Conservation (phyloP, 805 yeast species). For the Ogataea populi-albae region DNA sequence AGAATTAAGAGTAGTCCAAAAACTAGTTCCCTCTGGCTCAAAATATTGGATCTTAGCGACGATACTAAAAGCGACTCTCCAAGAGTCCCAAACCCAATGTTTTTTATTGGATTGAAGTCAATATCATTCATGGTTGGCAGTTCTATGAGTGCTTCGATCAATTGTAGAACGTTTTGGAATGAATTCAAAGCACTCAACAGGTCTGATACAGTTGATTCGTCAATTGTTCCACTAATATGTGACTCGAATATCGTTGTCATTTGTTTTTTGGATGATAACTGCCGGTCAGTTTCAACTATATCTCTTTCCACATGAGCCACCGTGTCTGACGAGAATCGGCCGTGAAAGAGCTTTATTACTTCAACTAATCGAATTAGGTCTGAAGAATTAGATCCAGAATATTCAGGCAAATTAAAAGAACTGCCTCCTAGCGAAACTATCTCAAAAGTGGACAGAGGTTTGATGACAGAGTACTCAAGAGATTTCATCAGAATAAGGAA, state of each 20-base stretch:
- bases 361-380: slow-evolving; percentile 24
- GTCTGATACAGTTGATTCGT: slow-evolving; percentile 35
- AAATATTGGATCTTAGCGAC: slow-evolving; percentile 18
- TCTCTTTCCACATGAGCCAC: slow-evolving; percentile 33
- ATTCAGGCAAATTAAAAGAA: slow-evolving; percentile 6
- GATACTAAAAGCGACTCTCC: slow-evolving; percentile 23
- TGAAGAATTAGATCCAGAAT: slow-evolving; percentile 6
- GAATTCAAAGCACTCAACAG: slow-evolving; percentile 41
- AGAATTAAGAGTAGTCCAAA: slow-evolving; percentile 28
- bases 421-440: slow-evolving; percentile 27
- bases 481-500: slow-evolving; percentile 36
- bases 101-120: slow-evolving; percentile 18
- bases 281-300: slow-evolving; percentile 34
- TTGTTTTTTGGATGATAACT: slow-evolving; percentile 27
- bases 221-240: slow-evolving; percentile 40
- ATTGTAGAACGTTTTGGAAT: slow-evolving; percentile 34
- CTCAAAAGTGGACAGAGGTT: slow-evolving; percentile 35
- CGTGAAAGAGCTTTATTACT: slow-evolving; percentile 36
- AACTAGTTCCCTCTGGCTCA: slow-evolving; percentile 20
- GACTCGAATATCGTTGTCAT: slow-evolving; percentile 41
- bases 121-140: slow-evolving; percentile 24
- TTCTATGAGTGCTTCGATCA: slow-evolving; percentile 36
- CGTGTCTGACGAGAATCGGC: slow-evolving; percentile 37
- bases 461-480: slow-evolving; percentile 33
- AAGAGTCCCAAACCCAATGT: slow-evolving; percentile 23